Base-by-base conservation (phyloP, 306 rosid species). In the Rubus parviflorus region DNA sequence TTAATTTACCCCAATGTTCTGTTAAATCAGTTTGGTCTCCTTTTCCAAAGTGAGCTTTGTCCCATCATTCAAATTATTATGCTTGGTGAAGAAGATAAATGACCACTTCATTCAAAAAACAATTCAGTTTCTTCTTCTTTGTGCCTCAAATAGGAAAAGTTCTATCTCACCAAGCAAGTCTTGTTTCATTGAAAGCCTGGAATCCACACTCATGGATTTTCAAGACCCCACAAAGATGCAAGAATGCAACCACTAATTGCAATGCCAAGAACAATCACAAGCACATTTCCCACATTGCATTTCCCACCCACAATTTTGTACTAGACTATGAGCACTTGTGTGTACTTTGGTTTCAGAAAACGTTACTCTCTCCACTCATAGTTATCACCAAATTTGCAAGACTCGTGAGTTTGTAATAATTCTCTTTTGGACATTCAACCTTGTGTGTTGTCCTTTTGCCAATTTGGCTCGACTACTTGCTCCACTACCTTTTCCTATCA, bases 401-500 rank as follows among this genome's bases (percentile, higher is more conserved):
- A 74, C 60, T 70, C 76, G 52, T 51, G 56, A 75, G 61, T 57
- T 51, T 23, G 68, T 37, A 75, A 81, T 81, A 14, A 75, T 76
- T 75, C 61, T 12, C 73, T 22, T 82, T 51, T 60, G 47, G 68
- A 53, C 62, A 52, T 43, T 58, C 82, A 68, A 78, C 69, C 75
- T 70, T 79, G 45, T 63, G 75, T 35, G 71, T 0, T 51, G 69
- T 54, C 58, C 51, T 63, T 75, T 75, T 74, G 64, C 14, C 46
- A 12, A 12, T 11, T 12, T 12, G 17, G 54, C 0, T 25, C 14
- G 8, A 77, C 46, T n/a, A 51, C 64, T 64, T 25, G 13, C 68
- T 76, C 85, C 85, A 70, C 83, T 54, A 11, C 75, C 57, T 42
- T 74, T 64, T 37, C 66, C 43, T 14, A 37, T 72, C 67, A 66